These are phyloP conservation scores for Oryza meyeriana DNA, from an alignment of 176 grass and related monocot species.

Conservation along the genomic window DNA sequence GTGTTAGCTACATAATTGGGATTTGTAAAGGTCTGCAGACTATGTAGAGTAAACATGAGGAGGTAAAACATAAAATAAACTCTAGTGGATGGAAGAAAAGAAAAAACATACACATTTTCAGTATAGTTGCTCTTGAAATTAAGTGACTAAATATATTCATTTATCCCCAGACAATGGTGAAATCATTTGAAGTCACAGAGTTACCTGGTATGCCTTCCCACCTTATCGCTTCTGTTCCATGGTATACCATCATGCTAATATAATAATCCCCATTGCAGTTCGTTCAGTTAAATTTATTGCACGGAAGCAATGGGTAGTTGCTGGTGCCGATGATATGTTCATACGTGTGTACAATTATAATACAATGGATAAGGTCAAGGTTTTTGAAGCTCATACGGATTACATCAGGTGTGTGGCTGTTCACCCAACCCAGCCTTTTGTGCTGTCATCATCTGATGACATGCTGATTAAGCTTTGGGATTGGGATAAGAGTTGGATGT, in stretches of 20 bases:
- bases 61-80: neutral
- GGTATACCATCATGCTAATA: constrained; percentile 26
- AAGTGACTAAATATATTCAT: constrained; percentile 24
- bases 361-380: constrained; percentile 95
- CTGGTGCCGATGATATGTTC: constrained; percentile 97
- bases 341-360: constrained; percentile 97
- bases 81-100: neutral
- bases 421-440: constrained; percentile 93
- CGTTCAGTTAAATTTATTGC: constrained; percentile 88
- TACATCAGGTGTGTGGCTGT: constrained; percentile 98
- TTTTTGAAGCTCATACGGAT: constrained; percentile 90
- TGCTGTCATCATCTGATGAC: constrained; percentile 96
- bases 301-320: constrained; percentile 95
- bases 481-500: constrained; percentile 96
- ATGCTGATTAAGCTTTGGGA: constrained; percentile 99
- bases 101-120: neutral
- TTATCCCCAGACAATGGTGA: constrained; percentile 84
- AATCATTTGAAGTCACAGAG: constrained; percentile 99
- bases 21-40: neutral
- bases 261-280: constrained; percentile 55
- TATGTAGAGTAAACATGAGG: neutral
- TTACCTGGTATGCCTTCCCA: constrained; percentile 63
- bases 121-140: neutral
- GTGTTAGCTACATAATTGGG: neutral
- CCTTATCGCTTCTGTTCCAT: neutral